phyloP scores from a whole-genome alignment of 768 basidiomycete species.

The Lyophyllum decastes region DNA sequence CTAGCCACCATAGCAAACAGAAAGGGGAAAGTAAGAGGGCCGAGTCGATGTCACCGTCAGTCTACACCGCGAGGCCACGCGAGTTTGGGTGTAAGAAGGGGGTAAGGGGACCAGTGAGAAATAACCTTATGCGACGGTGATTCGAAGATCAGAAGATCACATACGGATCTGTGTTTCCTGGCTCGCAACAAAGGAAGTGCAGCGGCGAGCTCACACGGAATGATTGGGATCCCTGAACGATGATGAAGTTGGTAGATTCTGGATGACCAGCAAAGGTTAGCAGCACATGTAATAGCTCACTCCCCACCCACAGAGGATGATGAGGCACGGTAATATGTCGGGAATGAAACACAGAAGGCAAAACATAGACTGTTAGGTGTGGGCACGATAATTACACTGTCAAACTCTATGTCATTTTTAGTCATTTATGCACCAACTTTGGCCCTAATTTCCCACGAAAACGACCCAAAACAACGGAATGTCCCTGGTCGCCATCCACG shows the following conservation, averaged over 20 bases:
- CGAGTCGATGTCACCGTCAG: conserved; percentile 20
- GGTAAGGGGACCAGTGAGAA: conserved; percentile 30
- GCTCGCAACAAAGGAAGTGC: conserved; percentile 8
- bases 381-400: conserved; percentile 16
- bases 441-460: conserved; percentile 24
- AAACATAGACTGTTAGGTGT: conserved; percentile 14
- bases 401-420: conserved; percentile 22
- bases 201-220: conserved; percentile 2
- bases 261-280: conserved; percentile 1
- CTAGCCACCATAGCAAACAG: conserved; percentile 55
- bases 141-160: conserved; percentile 41
- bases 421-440: conserved; percentile 10
- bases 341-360: conserved; percentile 18
- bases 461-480: conserved; percentile 26
- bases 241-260: neutral
- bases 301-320: neutral
- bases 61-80: conserved; percentile 44
- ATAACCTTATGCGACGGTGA: conserved; percentile 31
- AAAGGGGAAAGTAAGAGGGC: conserved; percentile 30
- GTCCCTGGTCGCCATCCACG: conserved; percentile 35
- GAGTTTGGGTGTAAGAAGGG: conserved; percentile 41
- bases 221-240: conserved; percentile 7
- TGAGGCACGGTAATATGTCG: conserved; percentile 22
- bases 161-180: conserved; percentile 18
- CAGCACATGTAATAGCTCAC: neutral